These are phyloP conservation scores for Pyrus communis DNA, from an alignment of 306 rosid species.

Conservation along the genomic window DNA sequence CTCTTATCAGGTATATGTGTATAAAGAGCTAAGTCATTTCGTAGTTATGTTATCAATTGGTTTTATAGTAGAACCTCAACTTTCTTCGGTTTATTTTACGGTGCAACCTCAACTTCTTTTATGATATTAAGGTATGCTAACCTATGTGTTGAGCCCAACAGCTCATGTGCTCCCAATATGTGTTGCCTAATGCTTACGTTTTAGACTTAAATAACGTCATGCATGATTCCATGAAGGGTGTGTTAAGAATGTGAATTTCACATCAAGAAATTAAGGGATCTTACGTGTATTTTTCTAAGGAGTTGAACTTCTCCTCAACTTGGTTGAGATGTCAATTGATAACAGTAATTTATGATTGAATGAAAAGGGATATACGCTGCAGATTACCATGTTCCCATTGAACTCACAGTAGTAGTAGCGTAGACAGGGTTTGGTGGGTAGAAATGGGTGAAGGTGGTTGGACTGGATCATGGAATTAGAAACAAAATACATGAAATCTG, in stretches of 20 bases:
- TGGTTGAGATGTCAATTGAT: not conserved
- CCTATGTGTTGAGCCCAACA: too few species aligned
- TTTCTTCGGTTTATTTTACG: too few species aligned
- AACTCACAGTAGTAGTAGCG: slow-evolving; percentile 6
- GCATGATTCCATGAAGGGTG: not conserved
- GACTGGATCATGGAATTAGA: slow-evolving; percentile 36
- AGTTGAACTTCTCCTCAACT: not conserved
- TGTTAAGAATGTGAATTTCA: not conserved
- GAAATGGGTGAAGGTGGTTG: slow-evolving; percentile 94
- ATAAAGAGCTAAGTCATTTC: not conserved
- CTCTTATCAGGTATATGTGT: not conserved
- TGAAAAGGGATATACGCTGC: not conserved
- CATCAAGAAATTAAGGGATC: not conserved
- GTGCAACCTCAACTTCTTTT: not conserved
- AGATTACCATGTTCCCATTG: slow-evolving; percentile 36
- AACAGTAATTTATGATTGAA: not conserved
- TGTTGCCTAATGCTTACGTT: too few species aligned
- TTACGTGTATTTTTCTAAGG: not conserved
- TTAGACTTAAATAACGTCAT: too few species aligned
- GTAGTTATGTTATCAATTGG: too few species aligned
- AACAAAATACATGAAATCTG: not conserved
- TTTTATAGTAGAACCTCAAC: too few species aligned
- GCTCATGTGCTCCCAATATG: not conserved
- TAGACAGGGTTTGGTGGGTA: slow-evolving; percentile 49
- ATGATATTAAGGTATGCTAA: too few species aligned